phyloP scores from a whole-genome alignment of 1,139 yeast species.

The Pichia sp. region DNA sequence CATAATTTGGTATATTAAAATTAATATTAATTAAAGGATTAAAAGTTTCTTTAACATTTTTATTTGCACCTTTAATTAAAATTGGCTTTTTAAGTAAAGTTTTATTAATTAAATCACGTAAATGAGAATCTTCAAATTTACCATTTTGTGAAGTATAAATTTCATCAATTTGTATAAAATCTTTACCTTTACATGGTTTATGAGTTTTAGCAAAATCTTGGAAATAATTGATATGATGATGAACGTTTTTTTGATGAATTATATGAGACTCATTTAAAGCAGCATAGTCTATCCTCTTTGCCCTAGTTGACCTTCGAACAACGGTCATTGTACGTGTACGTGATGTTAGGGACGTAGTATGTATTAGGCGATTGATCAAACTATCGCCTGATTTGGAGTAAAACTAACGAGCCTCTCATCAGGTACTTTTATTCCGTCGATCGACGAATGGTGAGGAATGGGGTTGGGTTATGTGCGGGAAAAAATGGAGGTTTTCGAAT shows the following conservation, averaged over 20 bases:
- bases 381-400: too few species aligned
- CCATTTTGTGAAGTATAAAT: conserved; percentile 6
- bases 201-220: conserved; percentile 20
- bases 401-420: too few species aligned
- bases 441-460: too few species aligned
- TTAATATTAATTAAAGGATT: conserved; percentile 34
- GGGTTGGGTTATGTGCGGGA: too few species aligned
- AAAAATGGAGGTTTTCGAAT: too few species aligned
- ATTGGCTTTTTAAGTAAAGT: conserved; percentile 35
- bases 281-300: conserved; percentile 53
- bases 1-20: conserved; percentile 39
- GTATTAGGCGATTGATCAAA: too few species aligned
- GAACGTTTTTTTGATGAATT: conserved; percentile 49
- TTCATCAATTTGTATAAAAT: conserved; percentile 14
- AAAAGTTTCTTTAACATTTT: conserved; percentile 10
- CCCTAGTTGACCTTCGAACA: conserved; percentile 11
- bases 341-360: too few species aligned
- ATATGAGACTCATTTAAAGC: conserved; percentile 74
- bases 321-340: conserved; percentile 1
- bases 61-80: conserved; percentile 23
- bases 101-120: conserved; percentile 33
- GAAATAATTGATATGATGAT: conserved; percentile 51
- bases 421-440: too few species aligned
- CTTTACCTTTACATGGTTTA: background rate
- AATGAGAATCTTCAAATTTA: conserved; percentile 28